Percentiles rank a stretch among this genome's conserved stretches.
These are phyloP conservation scores for Plectosphaerella cucumerina DNA, from an alignment of 2,329 filamentous ascomycete genomes.

Conservation along the genomic window DNA sequence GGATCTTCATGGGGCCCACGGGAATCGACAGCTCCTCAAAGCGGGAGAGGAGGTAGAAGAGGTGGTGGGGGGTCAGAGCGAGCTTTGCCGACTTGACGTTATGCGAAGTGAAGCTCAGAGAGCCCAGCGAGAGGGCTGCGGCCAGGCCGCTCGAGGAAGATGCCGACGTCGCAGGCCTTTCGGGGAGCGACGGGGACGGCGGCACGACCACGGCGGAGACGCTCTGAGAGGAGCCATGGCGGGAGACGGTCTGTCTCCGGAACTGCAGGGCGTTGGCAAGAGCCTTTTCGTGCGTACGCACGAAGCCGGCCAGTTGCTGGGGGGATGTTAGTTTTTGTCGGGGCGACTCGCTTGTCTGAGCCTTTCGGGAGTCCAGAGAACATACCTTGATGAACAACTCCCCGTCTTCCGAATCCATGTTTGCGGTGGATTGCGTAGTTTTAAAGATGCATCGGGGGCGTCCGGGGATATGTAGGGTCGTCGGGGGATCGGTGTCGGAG, in stretches of 20 bases:
- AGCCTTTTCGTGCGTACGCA: conserved; percentile 95
- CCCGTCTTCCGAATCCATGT: conserved; percentile 86
- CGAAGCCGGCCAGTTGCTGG: conserved; percentile 94
- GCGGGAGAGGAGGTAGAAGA: conserved; percentile 92
- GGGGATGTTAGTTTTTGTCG: conserved; percentile 88
- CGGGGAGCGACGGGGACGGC: conserved; percentile 49
- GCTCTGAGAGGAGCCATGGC: conserved; percentile 66
- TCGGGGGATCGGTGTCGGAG: neutral
- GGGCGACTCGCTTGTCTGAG: no score
- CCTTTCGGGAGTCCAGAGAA: conserved; percentile 95
- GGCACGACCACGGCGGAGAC: conserved; percentile 53
- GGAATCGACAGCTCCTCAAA: conserved; percentile 90
- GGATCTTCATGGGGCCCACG: conserved; percentile 94
- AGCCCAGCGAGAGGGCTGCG: conserved; percentile 80
- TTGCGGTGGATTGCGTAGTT: conserved; percentile 28
- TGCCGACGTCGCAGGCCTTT: conserved; percentile 60
- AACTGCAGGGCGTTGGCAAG: conserved; percentile 93
- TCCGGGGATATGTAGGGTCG: neutral
- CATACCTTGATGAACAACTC: conserved; percentile 82
- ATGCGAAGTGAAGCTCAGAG: conserved; percentile 79
- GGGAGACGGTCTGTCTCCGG: conserved; percentile 64
- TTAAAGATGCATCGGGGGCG: conserved; percentile 41
- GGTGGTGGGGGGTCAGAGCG: conserved; percentile 89
- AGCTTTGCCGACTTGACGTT: conserved; percentile 86
- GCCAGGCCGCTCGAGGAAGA: conserved; percentile 74